These are phyloP conservation scores for Zalaria sp. DNA, from an alignment of 2,329 filamentous ascomycete genomes.

Conservation along the genomic window DNA sequence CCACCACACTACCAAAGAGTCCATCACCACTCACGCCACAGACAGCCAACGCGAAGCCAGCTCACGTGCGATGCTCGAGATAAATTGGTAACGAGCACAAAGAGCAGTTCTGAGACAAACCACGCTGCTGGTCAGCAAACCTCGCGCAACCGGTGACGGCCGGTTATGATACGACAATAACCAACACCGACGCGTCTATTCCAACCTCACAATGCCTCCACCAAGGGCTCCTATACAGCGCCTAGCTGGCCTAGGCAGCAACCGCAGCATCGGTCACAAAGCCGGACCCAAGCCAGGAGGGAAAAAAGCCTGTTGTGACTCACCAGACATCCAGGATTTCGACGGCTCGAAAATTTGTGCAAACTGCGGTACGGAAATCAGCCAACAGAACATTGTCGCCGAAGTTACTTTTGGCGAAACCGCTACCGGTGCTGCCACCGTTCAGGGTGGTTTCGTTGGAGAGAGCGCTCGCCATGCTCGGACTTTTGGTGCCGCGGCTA, in stretches of 20 bases:
- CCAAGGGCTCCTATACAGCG: slow-evolving; percentile 2
- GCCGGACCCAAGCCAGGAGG: slow-evolving; percentile 1
- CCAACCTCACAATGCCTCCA: slow-evolving; percentile 3
- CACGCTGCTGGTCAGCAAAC: too few species aligned
- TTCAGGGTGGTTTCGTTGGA: slow-evolving; percentile 78
- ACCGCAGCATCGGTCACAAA: neutral
- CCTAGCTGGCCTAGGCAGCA: slow-evolving; percentile 1
- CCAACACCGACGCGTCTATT: neutral
- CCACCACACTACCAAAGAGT: too few species aligned
- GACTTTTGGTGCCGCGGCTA: slow-evolving; percentile 35
- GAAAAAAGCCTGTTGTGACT: slow-evolving; percentile 10
- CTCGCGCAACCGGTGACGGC: too few species aligned
- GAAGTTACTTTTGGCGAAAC: slow-evolving; percentile 88
- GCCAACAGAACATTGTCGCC: slow-evolving; percentile 78
- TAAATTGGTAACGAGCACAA: neutral
- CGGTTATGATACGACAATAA: too few species aligned
- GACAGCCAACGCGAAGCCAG: too few species aligned
- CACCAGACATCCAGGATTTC: slow-evolving; percentile 16
- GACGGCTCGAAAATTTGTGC: slow-evolving; percentile 48
- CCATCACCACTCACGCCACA: neutral
- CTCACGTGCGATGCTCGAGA: slow-evolving; percentile 9
- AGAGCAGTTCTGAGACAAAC: too few species aligned
- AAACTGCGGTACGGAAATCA: slow-evolving; percentile 71
- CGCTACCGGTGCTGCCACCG: slow-evolving; percentile 69
- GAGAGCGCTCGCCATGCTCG: slow-evolving; percentile 74